Evolutionary conservation across 106 monocot genomes (phyloP), one percentile per base, ranked within the genome.

Genomic region (Chionographis japonica): DNA sequence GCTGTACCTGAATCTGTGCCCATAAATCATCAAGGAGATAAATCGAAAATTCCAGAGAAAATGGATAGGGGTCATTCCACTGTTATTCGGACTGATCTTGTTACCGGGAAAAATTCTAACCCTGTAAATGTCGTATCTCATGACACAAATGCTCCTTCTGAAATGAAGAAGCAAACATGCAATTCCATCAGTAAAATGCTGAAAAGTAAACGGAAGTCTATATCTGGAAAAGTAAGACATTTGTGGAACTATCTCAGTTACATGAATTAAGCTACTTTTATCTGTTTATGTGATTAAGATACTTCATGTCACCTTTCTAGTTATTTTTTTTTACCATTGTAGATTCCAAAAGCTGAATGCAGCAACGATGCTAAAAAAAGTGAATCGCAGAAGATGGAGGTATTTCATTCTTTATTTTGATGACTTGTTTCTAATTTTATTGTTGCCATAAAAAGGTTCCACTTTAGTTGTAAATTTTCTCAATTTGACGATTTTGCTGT

Each of bases 151-250:
- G 39, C 75, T 61, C 63, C 70, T 56, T 71, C 78, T 72, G 91
- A 88, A 63, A 61, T 50, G 66, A 83, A 85, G 64, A 76, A 78
- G 56, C 68, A 79, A 80, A 49, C 46, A 68, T 39, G 74, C 38
- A 58, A 56, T 50, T 76, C 72, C 60, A 69, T 56, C 40, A 66
- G 64, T 40, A 92, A 78, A 61, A 58, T 42, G 37, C 74, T 77
- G 40, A 98, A 86, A 81, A 87, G 80, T 61, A 85, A 83, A 49
- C 64, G 77, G 40, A 98, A 88, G 63, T 39, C 63, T 40, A 46
- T 66, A 20, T 7, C 63, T 55, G 72, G 20, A 53, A 92, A 89
- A 77, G 92, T 95, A 81, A 57, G 68, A 50, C 0, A 60, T 10
- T 60, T 50, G 4, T 72, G 15, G 39, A 38, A 9, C 49, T 66